Evolutionary conservation across 2,329 filamentous ascomycete genomes (phyloP).

Genomic region (Chrysoporthe cubensis): DNA sequence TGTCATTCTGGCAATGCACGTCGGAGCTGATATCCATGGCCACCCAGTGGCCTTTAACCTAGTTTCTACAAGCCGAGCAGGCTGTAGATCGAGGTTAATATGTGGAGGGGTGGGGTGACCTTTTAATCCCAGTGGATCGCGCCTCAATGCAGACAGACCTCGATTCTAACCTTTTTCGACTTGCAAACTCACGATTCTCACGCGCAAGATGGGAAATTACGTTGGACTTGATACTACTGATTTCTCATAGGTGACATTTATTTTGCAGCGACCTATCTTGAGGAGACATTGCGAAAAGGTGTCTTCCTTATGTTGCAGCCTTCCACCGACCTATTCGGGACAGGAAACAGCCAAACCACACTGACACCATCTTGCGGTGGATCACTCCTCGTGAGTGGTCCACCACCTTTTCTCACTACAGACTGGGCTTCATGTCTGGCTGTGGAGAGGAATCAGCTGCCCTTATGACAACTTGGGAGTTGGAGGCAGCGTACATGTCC

Average conservation of each 20-base stretch:
- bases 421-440: slow-evolving; percentile 48
- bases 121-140: slow-evolving; percentile 14
- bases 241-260: slow-evolving; percentile 13
- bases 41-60: slow-evolving; percentile 6
- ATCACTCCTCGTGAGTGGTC: slow-evolving; percentile 18
- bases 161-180: slow-evolving; percentile 1
- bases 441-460: slow-evolving; percentile 52
- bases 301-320: neutral
- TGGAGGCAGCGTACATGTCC: neutral
- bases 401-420: slow-evolving; percentile 57
- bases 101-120: neutral
- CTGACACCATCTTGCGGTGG: slow-evolving; percentile 14
- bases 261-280: neutral
- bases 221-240: slow-evolving; percentile 17
- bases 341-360: slow-evolving; percentile 14
- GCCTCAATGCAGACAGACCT: slow-evolving; percentile 28
- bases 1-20: slow-evolving; percentile 14
- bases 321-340: neutral
- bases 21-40: slow-evolving; percentile 17
- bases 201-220: neutral
- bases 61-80: slow-evolving; percentile 5
- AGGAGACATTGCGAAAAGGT: neutral
- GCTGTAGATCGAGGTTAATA: slow-evolving; percentile 13
- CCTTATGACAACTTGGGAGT: too few relatives aligned
- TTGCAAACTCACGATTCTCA: neutral